Conservation (phyloP, 441 rosid species). For the Isatis lusitanica region DNA sequence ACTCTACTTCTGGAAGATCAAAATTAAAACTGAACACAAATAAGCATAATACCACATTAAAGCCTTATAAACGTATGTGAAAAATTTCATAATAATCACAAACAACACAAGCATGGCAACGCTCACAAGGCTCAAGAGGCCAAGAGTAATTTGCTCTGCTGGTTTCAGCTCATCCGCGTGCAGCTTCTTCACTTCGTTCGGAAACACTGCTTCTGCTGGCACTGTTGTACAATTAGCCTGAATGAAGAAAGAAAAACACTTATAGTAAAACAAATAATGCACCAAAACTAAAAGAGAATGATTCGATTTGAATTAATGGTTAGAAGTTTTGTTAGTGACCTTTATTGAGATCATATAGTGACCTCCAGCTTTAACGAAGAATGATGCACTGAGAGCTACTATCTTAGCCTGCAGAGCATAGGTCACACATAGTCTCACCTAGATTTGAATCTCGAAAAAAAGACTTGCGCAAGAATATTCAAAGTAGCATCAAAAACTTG, state of each 20-base stretch:
- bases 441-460: background rate
- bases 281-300: background rate
- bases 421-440: background rate
- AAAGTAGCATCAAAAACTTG: no score
- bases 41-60: background rate
- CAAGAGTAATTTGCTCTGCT: conserved; percentile 77
- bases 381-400: conserved; percentile 76
- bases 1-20: background rate
- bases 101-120: conserved; percentile 86
- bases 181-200: conserved; percentile 77
- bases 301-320: background rate
- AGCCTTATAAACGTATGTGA: background rate
- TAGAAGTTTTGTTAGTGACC: background rate
- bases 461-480: background rate
- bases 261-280: background rate
- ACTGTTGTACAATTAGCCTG: conserved; percentile 86
- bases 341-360: conserved; percentile 75
- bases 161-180: conserved; percentile 81
- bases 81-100: background rate
- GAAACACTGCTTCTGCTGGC: conserved; percentile 76
- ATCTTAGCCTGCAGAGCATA: conserved; percentile 27
- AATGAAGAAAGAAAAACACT: background rate
- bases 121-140: conserved; percentile 64
- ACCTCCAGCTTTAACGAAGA: conserved; percentile 83
- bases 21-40: background rate